phyloP scores from a whole-genome alignment of 768 basidiomycete species.

The Panaeolus cyanescens region DNA sequence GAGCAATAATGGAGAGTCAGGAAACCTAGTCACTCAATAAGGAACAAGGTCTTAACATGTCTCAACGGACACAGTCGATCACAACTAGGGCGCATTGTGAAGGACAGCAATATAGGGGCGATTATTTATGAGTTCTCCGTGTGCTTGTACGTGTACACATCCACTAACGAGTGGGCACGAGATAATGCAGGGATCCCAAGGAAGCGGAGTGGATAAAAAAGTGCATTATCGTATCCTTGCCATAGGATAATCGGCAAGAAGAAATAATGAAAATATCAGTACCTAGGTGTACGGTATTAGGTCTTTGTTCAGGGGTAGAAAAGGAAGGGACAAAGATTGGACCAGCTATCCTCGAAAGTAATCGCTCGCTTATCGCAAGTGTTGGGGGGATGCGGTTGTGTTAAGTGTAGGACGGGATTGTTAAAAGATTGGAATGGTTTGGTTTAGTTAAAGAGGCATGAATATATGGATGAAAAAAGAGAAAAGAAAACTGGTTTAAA shows the following conservation, averaged over 20 bases:
- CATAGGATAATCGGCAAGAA: slow-evolving; percentile 6
- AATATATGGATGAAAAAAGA: slow-evolving; percentile 1
- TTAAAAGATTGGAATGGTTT: slow-evolving; percentile 13
- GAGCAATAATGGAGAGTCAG: too few species aligned
- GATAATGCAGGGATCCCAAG: background rate
- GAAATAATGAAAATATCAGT: slow-evolving; percentile 11
- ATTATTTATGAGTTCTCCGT: background rate
- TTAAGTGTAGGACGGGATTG: background rate
- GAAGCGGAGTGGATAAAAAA: slow-evolving; percentile 1
- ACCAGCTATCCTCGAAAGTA: slow-evolving; percentile 20
- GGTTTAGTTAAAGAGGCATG: background rate
- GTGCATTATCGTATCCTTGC: slow-evolving; percentile 17
- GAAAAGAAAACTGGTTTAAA: background rate
- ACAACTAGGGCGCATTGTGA: background rate
- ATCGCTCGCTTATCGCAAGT: slow-evolving; percentile 12
- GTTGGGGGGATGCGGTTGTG: slow-evolving; percentile 3
- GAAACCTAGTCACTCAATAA: background rate
- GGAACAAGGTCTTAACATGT: background rate
- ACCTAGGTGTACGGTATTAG: slow-evolving; percentile 21
- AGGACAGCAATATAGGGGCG: background rate
- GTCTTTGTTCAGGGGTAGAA: slow-evolving; percentile 7
- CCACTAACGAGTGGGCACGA: background rate
- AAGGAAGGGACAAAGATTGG: slow-evolving; percentile 14
- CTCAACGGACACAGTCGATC: background rate
- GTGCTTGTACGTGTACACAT: background rate